These are phyloP conservation scores for Leucocoprinus birnbaumii DNA, from an alignment of 768 basidiomycete genomes.

Conservation along the genomic window DNA sequence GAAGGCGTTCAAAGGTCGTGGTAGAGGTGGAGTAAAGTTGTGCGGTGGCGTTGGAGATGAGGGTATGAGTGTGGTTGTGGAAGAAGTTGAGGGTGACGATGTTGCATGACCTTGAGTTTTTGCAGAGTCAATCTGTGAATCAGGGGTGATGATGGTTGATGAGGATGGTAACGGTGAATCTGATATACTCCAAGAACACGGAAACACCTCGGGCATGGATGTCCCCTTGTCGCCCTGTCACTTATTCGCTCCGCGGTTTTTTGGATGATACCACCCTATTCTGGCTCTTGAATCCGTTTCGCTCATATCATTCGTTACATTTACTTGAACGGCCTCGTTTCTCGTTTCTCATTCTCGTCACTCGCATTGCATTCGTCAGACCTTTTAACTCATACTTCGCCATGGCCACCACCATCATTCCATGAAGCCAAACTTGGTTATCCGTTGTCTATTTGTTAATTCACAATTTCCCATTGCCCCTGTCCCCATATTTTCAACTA, in stretches of 20 bases:
- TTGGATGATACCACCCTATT: too few relatives aligned
- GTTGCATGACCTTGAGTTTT: too few relatives aligned
- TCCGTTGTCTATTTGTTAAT: background rate
- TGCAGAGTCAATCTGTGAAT: too few relatives aligned
- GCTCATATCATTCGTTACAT: too few relatives aligned
- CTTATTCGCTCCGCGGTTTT: too few relatives aligned
- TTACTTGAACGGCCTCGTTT: too few relatives aligned
- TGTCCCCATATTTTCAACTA: background rate
- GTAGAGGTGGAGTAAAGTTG: background rate
- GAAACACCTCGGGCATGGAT: background rate
- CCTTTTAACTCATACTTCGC: too few relatives aligned
- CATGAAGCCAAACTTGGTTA: too few relatives aligned
- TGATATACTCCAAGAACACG: background rate
- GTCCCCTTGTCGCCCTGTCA: background rate
- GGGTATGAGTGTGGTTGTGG: background rate
- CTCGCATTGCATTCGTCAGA: background rate
- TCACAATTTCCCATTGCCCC: background rate
- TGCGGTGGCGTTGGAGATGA: background rate
- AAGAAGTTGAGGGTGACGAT: background rate
- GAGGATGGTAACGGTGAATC: background rate
- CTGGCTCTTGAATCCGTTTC: too few relatives aligned
- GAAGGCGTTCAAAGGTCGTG: slow-evolving; percentile 2
- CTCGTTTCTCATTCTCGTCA: background rate
- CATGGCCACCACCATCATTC: too few relatives aligned
- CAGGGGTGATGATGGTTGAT: background rate